A percentile compares a stretch with the other conserved stretches of the same genome.
phyloP scores from a whole-genome alignment of 768 basidiomycete species.

The Mycena capillaripes region DNA sequence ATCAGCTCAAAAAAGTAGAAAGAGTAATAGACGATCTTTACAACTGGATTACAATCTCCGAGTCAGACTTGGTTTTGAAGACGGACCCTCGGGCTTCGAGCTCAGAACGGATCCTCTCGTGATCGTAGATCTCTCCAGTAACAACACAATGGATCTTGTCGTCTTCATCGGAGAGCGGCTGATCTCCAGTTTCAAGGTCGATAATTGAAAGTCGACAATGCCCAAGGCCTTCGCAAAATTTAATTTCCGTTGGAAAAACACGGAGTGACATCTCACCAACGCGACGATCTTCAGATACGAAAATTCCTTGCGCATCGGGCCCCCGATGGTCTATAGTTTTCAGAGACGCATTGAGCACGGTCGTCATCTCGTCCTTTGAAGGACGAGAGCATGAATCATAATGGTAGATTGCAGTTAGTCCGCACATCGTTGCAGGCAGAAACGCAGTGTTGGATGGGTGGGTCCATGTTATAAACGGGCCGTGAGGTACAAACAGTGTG shows the following conservation, averaged over 20 bases:
- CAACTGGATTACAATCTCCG: conserved; percentile 30
- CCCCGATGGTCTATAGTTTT: conserved; percentile 17
- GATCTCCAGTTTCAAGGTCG: conserved; percentile 27
- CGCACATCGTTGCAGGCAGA: conserved; percentile 21
- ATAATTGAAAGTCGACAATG: conserved; percentile 33
- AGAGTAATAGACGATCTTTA: background rate
- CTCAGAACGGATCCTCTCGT: conserved; percentile 29
- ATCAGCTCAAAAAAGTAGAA: background rate
- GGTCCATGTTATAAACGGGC: no score
- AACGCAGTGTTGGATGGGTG: no score
- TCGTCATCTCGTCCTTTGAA: background rate
- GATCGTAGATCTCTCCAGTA: conserved; percentile 33
- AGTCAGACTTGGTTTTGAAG: conserved; percentile 33
- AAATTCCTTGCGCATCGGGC: conserved; percentile 22
- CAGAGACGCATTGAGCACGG: conserved; percentile 10
- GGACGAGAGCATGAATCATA: background rate
- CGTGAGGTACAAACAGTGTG: no score
- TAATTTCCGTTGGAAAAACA: background rate
- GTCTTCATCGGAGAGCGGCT: conserved; percentile 29
- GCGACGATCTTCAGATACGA: conserved; percentile 9
- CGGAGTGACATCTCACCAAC: conserved; percentile 6
- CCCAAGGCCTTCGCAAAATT: conserved; percentile 15
- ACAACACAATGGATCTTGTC: conserved; percentile 24
- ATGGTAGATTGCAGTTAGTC: conserved; percentile 15
- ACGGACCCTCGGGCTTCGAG: conserved; percentile 23